A percentile compares a stretch with the other conserved stretches of the same genome.
phyloP scores from a whole-genome alignment of 2,329 filamentous ascomycete genomes.

The Leptographium lundbergii region DNA sequence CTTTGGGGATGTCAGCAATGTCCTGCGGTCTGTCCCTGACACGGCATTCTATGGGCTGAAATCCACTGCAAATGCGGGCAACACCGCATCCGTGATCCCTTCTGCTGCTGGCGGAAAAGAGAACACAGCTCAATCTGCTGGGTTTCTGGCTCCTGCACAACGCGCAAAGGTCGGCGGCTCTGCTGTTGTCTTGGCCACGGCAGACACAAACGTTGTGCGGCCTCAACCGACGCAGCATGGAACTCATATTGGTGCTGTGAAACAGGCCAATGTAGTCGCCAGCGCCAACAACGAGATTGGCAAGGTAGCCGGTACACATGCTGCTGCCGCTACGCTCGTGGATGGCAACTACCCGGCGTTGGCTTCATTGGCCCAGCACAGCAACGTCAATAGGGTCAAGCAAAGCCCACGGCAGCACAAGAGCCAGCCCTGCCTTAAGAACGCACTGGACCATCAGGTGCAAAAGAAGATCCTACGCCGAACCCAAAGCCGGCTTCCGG shows the following conservation, averaged over 20 bases:
- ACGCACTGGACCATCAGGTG: slow-evolving; percentile 8
- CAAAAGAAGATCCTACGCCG: slow-evolving; percentile 8
- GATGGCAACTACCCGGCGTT: not conserved
- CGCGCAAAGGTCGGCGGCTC: slow-evolving; percentile 1
- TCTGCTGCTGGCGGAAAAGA: slow-evolving; percentile 17
- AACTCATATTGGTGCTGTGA: not conserved
- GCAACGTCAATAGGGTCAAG: not conserved
- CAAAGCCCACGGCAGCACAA: slow-evolving; percentile 34
- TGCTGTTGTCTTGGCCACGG: not conserved
- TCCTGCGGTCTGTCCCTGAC: slow-evolving; percentile 25
- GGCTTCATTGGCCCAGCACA: not conserved
- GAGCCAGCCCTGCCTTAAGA: slow-evolving; percentile 40
- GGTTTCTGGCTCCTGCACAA: slow-evolving; percentile 10
- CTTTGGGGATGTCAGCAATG: slow-evolving; percentile 76
- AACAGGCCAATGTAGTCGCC: slow-evolving; percentile 1
- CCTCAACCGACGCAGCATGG: not conserved
- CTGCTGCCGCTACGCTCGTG: not conserved
- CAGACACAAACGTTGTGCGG: not conserved
- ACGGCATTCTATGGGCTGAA: slow-evolving; percentile 19
- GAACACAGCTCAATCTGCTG: slow-evolving; percentile 19
- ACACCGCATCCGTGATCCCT: slow-evolving; percentile 9
- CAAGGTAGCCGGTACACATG: not conserved
- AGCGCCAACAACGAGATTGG: not conserved
- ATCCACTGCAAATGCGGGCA: slow-evolving; percentile 11
- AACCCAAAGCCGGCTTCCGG: slow-evolving; percentile 11